A percentile compares a stretch with the other conserved stretches of the same genome.
phyloP scores from a whole-genome alignment of 2,329 filamentous ascomycete genomes.

The Madurella mycetomatis region DNA sequence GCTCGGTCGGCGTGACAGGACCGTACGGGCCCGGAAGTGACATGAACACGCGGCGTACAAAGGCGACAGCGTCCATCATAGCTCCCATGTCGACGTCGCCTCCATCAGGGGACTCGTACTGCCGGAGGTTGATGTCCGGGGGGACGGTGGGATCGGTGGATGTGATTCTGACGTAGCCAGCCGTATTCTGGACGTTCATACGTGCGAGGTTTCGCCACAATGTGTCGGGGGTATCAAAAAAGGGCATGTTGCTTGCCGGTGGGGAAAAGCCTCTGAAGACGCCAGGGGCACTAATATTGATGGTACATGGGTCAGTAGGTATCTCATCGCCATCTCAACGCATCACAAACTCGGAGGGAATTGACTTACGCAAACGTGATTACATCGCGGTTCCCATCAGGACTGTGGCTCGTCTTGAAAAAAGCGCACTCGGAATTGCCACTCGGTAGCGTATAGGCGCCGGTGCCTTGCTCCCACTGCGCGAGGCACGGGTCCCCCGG shows the following conservation, averaged over 20 bases:
- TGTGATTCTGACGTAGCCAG: conserved; percentile 55
- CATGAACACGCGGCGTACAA: conserved; percentile 20
- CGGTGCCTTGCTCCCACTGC: conserved; percentile 28
- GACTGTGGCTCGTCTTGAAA: conserved; percentile 32
- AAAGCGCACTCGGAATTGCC: conserved; percentile 40
- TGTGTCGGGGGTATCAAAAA: conserved; percentile 1
- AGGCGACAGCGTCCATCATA: conserved; percentile 20
- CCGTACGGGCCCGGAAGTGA: conserved; percentile 17
- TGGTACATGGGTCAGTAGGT: not conserved
- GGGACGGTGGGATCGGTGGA: conserved; percentile 57
- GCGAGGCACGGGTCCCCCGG: conserved; percentile 35
- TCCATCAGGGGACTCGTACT: conserved; percentile 28
- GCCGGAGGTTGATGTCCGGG: conserved; percentile 58
- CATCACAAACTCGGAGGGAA: not conserved
- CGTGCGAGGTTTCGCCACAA: conserved; percentile 40
- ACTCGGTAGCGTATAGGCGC: conserved; percentile 22
- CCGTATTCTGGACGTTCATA: conserved; percentile 45
- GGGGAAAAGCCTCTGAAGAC: conserved; percentile 22
- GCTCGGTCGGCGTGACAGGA: conserved; percentile 24
- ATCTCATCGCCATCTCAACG: too few relatives aligned
- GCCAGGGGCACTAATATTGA: conserved; percentile 12
- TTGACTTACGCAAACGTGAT: conserved; percentile 28
- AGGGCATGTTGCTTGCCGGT: conserved; percentile 21
- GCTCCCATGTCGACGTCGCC: conserved; percentile 22
- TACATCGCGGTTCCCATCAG: conserved; percentile 31